phyloP scores from a whole-genome alignment of 768 basidiomycete genomes.

The Suillus hirtellus region DNA sequence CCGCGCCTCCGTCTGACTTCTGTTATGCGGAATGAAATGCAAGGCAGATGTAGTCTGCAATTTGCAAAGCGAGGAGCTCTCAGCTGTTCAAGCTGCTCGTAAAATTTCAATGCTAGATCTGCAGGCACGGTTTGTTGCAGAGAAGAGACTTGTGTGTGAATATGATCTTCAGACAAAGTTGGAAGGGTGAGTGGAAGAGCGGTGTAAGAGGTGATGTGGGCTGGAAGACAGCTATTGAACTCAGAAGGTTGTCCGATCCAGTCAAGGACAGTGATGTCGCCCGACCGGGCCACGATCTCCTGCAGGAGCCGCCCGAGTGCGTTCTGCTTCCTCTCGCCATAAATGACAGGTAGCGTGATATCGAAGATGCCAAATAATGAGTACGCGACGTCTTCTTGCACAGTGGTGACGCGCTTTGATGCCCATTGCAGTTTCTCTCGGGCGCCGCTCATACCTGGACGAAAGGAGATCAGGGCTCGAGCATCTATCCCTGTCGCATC shows the following conservation, averaged over 20 bases:
- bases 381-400: neutral
- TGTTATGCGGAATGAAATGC: constrained; percentile 17
- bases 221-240: neutral
- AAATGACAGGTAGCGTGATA: neutral
- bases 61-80: neutral
- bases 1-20: neutral
- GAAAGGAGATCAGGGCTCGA: neutral
- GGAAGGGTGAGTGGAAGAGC: neutral
- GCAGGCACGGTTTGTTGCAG: neutral
- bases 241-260: neutral
- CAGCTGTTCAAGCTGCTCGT: neutral
- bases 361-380: neutral
- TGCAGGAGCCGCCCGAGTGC: neutral
- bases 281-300: neutral
- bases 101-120: neutral
- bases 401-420: neutral
- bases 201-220: neutral
- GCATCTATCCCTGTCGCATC: too few species aligned
- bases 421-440: neutral
- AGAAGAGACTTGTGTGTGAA: neutral
- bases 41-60: neutral
- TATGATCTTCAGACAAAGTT: neutral
- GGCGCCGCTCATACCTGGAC: neutral
- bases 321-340: neutral
- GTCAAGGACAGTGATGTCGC: neutral